phyloP scores from a whole-genome alignment of 2,329 filamentous ascomycete genomes.

The Niveomyces coronatus region DNA sequence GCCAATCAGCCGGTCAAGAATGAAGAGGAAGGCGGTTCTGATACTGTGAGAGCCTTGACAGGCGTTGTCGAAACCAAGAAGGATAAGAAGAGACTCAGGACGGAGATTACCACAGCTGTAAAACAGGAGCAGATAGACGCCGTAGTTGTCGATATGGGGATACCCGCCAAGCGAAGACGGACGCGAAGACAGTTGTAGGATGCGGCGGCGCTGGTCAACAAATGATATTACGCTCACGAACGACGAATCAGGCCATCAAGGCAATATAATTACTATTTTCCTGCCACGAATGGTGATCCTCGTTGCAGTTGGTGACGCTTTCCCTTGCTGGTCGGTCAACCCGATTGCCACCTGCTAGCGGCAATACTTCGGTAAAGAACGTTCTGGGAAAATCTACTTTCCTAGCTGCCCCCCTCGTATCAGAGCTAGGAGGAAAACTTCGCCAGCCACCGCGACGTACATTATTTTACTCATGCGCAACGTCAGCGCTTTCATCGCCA shows the following conservation, averaged over 20 bases:
- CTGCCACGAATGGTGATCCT: no score
- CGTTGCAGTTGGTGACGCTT: no score
- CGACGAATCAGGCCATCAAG: no score
- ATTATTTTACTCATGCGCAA: slow-evolving; percentile 24
- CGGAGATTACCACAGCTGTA: slow-evolving; percentile 5
- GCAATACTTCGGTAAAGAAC: no score
- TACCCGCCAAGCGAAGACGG: slow-evolving; percentile 6
- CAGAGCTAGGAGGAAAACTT: slow-evolving; percentile 15
- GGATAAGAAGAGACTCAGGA: slow-evolving; percentile 15
- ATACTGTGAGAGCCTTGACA: background rate
- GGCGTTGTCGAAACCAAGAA: slow-evolving; percentile 11
- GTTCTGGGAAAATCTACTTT: no score
- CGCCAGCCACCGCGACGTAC: slow-evolving; percentile 19
- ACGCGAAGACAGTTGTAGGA: slow-evolving; percentile 5
- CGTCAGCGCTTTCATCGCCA: slow-evolving; percentile 22
- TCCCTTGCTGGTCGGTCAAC: no score
- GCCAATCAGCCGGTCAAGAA: slow-evolving; percentile 42
- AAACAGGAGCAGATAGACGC: slow-evolving; percentile 2
- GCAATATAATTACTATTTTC: background rate
- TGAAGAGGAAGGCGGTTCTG: slow-evolving; percentile 1
- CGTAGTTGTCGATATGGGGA: slow-evolving; percentile 11
- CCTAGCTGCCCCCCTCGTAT: slow-evolving; percentile 21
- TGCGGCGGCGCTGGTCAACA: no score
- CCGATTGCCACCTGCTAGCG: no score
- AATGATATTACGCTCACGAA: background rate